These are phyloP conservation scores for Ceratobasidium theobromae DNA, from an alignment of 1,284 basidiomycete species.

Conservation along the genomic window DNA sequence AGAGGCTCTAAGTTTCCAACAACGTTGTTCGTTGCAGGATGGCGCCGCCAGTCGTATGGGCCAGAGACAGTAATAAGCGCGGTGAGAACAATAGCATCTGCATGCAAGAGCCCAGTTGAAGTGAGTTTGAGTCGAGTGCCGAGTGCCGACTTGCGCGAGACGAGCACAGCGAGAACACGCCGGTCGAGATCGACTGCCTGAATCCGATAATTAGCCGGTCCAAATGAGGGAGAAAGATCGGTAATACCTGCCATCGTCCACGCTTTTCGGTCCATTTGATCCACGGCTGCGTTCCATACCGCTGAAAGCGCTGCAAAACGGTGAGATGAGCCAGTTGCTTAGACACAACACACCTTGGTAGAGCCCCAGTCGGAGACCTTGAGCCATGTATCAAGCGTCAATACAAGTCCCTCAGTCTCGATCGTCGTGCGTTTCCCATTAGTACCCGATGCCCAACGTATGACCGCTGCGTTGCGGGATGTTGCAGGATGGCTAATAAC, in stretches of 20 bases:
- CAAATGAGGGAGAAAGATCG: not conserved
- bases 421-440: conserved; percentile 27
- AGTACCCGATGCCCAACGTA: conserved; percentile 22
- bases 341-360: conserved; percentile 15
- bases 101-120: conserved; percentile 6
- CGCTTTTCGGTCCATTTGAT: conserved; percentile 30
- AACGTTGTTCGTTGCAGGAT: not conserved
- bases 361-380: conserved; percentile 30
- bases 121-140: conserved; percentile 27
- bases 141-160: conserved; percentile 28
- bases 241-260: conserved; percentile 20
- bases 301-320: conserved; percentile 17
- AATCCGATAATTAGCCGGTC: conserved; percentile 4
- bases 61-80: conserved; percentile 24
- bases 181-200: conserved; percentile 29
- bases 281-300: conserved; percentile 25
- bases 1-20: not conserved
- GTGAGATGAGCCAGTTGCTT: not conserved
- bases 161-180: conserved; percentile 19
- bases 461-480: conserved; percentile 20
- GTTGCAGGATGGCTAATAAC: conserved; percentile 24
- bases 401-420: conserved; percentile 21
- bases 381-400: conserved; percentile 23
- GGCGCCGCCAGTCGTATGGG: conserved; percentile 16
- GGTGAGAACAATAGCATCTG: conserved; percentile 19